These are phyloP conservation scores for Aspergillus phoenicis DNA, from an alignment of 2,329 filamentous ascomycete genomes.

Conservation along the genomic window DNA sequence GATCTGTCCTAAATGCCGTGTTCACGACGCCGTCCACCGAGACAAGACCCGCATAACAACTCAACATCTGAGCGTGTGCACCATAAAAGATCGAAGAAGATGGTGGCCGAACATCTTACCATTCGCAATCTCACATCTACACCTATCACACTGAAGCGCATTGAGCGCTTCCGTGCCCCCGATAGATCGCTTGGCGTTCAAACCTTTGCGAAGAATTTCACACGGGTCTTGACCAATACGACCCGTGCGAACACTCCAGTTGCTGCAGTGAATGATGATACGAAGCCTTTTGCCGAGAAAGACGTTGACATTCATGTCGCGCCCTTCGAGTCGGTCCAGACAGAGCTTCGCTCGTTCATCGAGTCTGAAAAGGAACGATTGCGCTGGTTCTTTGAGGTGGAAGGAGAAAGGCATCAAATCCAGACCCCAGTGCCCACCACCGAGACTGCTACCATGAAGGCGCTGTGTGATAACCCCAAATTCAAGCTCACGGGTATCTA, in stretches of 20 bases:
- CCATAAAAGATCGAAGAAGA: conserved; percentile 8
- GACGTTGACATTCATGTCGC: conserved; percentile 66
- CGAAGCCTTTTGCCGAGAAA: conserved; percentile 62
- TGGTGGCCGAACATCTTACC: conserved; percentile 57
- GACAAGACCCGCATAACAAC: neutral
- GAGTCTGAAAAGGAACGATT: conserved; percentile 64
- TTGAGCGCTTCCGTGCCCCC: conserved; percentile 71
- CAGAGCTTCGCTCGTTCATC: conserved; percentile 63
- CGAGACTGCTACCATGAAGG: conserved; percentile 63
- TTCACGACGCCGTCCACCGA: neutral
- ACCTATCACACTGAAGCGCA: conserved; percentile 69
- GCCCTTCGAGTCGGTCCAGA: conserved; percentile 67
- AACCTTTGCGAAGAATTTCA: conserved; percentile 53
- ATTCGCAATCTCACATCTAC: conserved; percentile 81
- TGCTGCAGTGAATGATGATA: conserved; percentile 51
- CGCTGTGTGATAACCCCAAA: conserved; percentile 55
- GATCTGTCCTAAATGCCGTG: neutral
- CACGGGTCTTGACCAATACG: conserved; percentile 45
- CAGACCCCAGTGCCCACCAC: conserved; percentile 67
- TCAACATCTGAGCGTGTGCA: neutral
- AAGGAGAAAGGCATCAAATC: conserved; percentile 68
- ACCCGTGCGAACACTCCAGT: conserved; percentile 49
- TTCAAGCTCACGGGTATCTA: conserved; percentile 68
- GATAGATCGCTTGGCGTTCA: conserved; percentile 43
- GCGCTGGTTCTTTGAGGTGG: conserved; percentile 70